Evolutionary conservation across 2,329 filamentous ascomycete genomes (phyloP).

Genomic region (Calonectria ilicicola): DNA sequence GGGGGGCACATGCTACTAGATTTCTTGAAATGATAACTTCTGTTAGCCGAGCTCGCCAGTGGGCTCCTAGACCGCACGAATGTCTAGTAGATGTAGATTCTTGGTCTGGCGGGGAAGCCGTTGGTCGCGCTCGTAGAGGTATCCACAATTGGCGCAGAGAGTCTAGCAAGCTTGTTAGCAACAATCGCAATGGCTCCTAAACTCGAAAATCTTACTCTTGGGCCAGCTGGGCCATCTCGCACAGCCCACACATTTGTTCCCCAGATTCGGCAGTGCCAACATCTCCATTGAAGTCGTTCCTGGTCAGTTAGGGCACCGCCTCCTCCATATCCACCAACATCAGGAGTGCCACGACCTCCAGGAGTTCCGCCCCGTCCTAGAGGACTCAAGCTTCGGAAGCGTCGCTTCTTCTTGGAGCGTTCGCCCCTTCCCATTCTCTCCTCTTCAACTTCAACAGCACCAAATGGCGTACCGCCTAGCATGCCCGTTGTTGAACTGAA

Average conservation of each 20-base stretch:
- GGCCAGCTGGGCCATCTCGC: conserved; percentile 86
- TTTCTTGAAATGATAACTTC: conserved; percentile 17
- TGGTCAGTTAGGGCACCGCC: conserved; percentile 77
- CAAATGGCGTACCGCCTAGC: conserved; percentile 77
- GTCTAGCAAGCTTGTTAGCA: conserved; percentile 63
- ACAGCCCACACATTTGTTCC: conserved; percentile 95
- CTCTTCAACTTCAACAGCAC: conserved; percentile 71
- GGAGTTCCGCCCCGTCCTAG: conserved; percentile 73
- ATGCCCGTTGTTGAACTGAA: conserved; percentile 91
- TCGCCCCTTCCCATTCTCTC: conserved; percentile 93
- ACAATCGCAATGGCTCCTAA: neutral
- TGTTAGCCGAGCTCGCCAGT: conserved; percentile 35
- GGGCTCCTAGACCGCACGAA: conserved; percentile 46
- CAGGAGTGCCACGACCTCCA: conserved; percentile 82
- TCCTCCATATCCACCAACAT: conserved; percentile 79
- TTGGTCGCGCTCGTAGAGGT: conserved; percentile 88
- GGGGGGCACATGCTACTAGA: conserved; percentile 5
- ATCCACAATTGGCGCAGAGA: conserved; percentile 93
- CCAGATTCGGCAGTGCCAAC: conserved; percentile 87
- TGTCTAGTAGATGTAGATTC: conserved; percentile 52
- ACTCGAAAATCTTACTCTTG: conserved; percentile 72
- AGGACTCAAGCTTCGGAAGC: conserved; percentile 90
- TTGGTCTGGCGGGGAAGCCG: conserved; percentile 72
- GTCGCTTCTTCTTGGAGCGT: conserved; percentile 92
- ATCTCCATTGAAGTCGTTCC: conserved; percentile 88